Percentiles rank a stretch among this genome's conserved stretches.
Evolutionary conservation across 1,284 basidiomycete species (phyloP).

Genomic region (Ceratobasidium sp.): DNA sequence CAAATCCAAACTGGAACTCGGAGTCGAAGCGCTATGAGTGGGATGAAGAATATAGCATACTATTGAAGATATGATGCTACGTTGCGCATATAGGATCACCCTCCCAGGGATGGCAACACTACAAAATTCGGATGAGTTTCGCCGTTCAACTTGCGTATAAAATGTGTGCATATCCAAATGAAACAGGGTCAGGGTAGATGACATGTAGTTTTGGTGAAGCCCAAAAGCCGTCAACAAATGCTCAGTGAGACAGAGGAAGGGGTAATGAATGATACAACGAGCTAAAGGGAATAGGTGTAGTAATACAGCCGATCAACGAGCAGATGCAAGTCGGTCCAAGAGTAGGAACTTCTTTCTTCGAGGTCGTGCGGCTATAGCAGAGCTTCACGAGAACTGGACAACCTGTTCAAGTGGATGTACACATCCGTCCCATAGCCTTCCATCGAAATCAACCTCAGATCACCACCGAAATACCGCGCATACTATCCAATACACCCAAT

Average conservation of each 20-base stretch:
- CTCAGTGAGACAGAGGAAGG: background rate
- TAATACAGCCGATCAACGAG: conserved; percentile 23
- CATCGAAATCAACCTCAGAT: conserved; percentile 97
- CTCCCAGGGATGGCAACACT: background rate
- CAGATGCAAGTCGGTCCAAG: background rate
- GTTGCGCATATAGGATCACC: no score
- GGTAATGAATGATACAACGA: conserved; percentile 10
- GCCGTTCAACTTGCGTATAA: background rate
- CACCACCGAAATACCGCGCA: conserved; percentile 96
- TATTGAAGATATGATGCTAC: no score
- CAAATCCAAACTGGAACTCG: no score
- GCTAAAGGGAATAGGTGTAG: conserved; percentile 1
- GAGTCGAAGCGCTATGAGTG: no score
- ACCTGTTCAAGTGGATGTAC: conserved; percentile 88
- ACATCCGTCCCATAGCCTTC: conserved; percentile 95
- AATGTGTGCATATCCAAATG: conserved; percentile 14
- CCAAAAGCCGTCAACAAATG: background rate
- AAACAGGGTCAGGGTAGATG: background rate
- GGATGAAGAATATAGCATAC: no score
- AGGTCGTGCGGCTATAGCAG: conserved; percentile 56
- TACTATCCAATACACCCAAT: conserved; percentile 65
- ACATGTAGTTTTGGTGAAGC: background rate
- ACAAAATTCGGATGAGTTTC: background rate
- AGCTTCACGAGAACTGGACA: conserved; percentile 84
- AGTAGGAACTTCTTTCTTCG: background rate